Evolutionary conservation across 1,139 yeast species (phyloP).

Genomic region (Lodderomyces parapsilosis): DNA sequence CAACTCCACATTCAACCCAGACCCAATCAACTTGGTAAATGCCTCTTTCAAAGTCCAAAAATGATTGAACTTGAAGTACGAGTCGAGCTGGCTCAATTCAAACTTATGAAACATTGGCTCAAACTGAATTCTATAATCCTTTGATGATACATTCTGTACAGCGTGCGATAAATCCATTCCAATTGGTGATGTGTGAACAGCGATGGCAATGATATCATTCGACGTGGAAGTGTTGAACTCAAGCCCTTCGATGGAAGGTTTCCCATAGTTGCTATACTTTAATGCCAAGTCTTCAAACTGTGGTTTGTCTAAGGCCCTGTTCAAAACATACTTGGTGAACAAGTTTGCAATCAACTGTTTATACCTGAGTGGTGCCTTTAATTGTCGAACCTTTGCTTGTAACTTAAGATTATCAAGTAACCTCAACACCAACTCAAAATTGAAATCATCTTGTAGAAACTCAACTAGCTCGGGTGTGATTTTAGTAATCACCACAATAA

Average conservation of each 20-base stretch:
- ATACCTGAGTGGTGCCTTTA: conserved; percentile 19
- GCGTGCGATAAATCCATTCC: conserved; percentile 68
- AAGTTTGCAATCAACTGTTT: conserved; percentile 23
- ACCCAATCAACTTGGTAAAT: conserved; percentile 59
- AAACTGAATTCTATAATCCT: conserved; percentile 42
- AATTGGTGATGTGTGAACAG: conserved; percentile 35
- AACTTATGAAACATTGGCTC: conserved; percentile 44
- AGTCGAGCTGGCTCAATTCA: conserved; percentile 31
- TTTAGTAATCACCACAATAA: conserved; percentile 9
- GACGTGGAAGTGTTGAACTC: conserved; percentile 59
- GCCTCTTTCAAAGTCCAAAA: conserved; percentile 77
- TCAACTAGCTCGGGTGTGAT: conserved; percentile 12
- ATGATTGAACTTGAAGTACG: conserved; percentile 43
- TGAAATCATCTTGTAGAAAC: conserved; percentile 31
- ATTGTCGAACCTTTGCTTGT: conserved; percentile 32
- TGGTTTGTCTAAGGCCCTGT: conserved; percentile 16
- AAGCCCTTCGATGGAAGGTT: conserved; percentile 28
- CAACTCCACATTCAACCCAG: conserved; percentile 59
- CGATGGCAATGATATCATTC: conserved; percentile 46
- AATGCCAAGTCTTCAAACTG: conserved; percentile 23
- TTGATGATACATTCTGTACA: conserved; percentile 37
- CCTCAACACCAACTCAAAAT: conserved; percentile 35
- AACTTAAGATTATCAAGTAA: conserved; percentile 29
- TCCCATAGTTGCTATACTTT: conserved; percentile 33
- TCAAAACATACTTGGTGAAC: conserved; percentile 27